These are phyloP conservation scores for Peniophora sp. DNA, from an alignment of 1,284 basidiomycete species.

Conservation along the genomic window DNA sequence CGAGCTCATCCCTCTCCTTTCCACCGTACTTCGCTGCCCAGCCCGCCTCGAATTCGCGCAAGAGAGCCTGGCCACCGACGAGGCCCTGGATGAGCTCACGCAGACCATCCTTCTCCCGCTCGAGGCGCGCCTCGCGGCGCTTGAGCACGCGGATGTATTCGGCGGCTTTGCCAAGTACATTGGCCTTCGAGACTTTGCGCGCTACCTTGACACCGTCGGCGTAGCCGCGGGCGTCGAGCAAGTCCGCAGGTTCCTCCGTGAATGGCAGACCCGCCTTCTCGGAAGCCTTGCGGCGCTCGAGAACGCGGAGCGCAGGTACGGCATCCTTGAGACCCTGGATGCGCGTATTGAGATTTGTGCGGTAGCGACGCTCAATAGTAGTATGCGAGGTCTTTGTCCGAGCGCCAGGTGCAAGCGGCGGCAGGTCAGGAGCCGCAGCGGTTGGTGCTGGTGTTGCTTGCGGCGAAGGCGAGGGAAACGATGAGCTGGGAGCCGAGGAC, in stretches of 20 bases:
- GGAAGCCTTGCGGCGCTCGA: conserved; percentile 42
- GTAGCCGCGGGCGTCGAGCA: conserved; percentile 67
- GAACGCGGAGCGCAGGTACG: conserved; percentile 73
- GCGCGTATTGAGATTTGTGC: conserved; percentile 85
- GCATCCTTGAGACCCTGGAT: conserved; percentile 78
- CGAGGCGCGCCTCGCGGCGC: conserved; percentile 61
- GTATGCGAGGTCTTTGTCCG: conserved; percentile 86
- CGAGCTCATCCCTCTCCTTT: conserved; percentile 64
- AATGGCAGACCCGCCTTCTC: conserved; percentile 36
- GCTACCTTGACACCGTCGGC: conserved; percentile 80
- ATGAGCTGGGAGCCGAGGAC: conserved; percentile 23
- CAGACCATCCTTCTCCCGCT: conserved; percentile 63
- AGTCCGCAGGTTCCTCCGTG: conserved; percentile 34
- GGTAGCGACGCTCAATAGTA: conserved; percentile 84
- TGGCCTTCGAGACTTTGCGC: conserved; percentile 78
- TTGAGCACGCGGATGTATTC: conserved; percentile 77
- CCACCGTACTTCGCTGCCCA: conserved; percentile 69
- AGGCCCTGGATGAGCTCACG: conserved; percentile 59
- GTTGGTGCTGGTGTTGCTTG: conserved; percentile 13
- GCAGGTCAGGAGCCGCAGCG: conserved; percentile 17
- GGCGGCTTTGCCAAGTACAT: conserved; percentile 74
- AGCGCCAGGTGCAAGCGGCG: conserved; percentile 20
- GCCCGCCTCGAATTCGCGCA: conserved; percentile 67
- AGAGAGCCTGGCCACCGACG: conserved; percentile 60
- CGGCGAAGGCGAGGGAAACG: conserved; percentile 21